Conservation (phyloP, 2,329 filamentous ascomycete genomes). For the Zelopaecilomyces penicillatus region DNA sequence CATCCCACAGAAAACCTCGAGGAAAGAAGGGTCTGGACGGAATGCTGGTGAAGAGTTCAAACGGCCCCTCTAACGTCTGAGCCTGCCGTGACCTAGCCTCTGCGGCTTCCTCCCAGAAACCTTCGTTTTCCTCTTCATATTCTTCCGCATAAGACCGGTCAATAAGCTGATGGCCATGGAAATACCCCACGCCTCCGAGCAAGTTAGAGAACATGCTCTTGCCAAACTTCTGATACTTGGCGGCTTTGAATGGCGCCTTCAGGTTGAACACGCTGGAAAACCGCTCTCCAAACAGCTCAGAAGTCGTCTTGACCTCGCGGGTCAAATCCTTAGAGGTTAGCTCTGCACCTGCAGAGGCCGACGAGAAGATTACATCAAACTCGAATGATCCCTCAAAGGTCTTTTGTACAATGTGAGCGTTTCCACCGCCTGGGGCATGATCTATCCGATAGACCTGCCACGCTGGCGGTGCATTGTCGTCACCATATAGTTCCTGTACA, state of each 20-base stretch:
- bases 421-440: conserved; percentile 62
- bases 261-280: conserved; percentile 62
- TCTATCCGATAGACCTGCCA: conserved; percentile 76
- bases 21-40: conserved; percentile 95
- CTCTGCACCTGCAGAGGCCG: conserved; percentile 54
- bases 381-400: conserved; percentile 84
- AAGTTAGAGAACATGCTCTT: conserved; percentile 92
- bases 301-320: conserved; percentile 57
- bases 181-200: conserved; percentile 89
- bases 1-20: conserved; percentile 93
- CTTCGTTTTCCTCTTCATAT: conserved; percentile 91
- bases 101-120: conserved; percentile 89
- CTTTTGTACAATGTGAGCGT: conserved; percentile 84
- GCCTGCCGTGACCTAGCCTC: conserved; percentile 63
- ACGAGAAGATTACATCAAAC: conserved; percentile 88
- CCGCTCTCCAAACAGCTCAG: conserved; percentile 61
- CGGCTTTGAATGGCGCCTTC: conserved; percentile 64
- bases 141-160: conserved; percentile 87
- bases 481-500: conserved; percentile 40
- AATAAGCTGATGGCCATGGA: conserved; percentile 79
- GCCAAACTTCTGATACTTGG: conserved; percentile 70
- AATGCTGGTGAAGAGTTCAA: conserved; percentile 82
- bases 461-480: conserved; percentile 68
- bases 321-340: conserved; percentile 57
- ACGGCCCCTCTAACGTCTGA: conserved; percentile 69